phyloP scores from a whole-genome alignment of 1,139 yeast species.

The Candida sp. region DNA sequence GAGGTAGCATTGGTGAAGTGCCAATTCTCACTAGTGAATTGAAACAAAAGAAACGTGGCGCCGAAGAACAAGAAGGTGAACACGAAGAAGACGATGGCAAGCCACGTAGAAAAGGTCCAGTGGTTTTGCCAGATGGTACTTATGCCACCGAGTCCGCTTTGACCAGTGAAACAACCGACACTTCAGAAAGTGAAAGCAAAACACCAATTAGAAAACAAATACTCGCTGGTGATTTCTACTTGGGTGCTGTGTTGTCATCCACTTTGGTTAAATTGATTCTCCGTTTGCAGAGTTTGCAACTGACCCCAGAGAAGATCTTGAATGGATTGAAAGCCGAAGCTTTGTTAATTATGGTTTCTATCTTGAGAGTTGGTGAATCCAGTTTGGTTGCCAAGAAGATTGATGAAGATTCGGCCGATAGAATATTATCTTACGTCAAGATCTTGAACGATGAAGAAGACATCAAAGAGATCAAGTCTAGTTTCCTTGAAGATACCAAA shows the following conservation, averaged over 20 bases:
- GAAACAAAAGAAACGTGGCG: conserved; percentile 50
- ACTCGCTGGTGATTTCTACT: conserved; percentile 87
- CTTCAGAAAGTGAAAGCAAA: conserved; percentile 43
- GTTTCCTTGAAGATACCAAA: conserved; percentile 88
- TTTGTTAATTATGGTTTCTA: conserved; percentile 87
- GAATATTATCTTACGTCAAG: conserved; percentile 84
- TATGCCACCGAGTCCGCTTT: conserved; percentile 96
- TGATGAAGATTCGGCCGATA: conserved; percentile 95
- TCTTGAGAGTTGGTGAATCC: conserved; percentile 90
- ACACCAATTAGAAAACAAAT: conserved; percentile 86
- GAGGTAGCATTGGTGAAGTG: conserved; percentile 86
- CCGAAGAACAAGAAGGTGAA: conserved; percentile 22
- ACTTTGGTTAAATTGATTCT: conserved; percentile 89
- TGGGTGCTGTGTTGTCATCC: conserved; percentile 87
- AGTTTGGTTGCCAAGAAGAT: conserved; percentile 73
- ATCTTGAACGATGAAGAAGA: conserved; percentile 72
- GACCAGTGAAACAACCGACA: conserved; percentile 45
- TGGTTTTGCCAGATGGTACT: conserved; percentile 96
- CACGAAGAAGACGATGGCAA: conserved; percentile 26
- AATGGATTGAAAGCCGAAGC: conserved; percentile 97
- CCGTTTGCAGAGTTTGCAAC: conserved; percentile 66
- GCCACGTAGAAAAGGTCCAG: conserved; percentile 61
- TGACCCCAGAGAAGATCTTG: conserved; percentile 53
- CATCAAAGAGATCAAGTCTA: conserved; percentile 56
- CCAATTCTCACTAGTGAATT: conserved; percentile 85